A percentile compares a stretch with the other conserved stretches of the same genome.
phyloP scores from a whole-genome alignment of 768 basidiomycete species.

The Lanmaoa rubissima region DNA sequence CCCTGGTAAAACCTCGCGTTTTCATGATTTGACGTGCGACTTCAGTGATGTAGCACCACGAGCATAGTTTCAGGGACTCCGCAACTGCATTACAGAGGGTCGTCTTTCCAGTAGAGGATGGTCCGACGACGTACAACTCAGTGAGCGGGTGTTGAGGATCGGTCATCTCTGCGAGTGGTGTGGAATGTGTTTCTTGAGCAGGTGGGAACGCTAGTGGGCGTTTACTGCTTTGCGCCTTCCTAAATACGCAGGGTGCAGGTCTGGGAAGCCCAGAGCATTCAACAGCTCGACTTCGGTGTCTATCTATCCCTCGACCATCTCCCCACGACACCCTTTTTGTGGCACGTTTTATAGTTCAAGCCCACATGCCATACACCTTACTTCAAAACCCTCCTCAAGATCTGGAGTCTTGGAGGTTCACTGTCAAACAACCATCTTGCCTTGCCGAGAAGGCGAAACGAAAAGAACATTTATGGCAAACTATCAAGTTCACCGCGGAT shows the following conservation, averaged over 20 bases:
- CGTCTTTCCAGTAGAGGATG: conserved; percentile 70
- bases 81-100: conserved; percentile 58
- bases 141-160: conserved; percentile 13
- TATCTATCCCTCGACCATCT: neutral
- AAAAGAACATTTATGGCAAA: conserved; percentile 40
- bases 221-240: conserved; percentile 6
- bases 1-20: conserved; percentile 49
- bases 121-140: conserved; percentile 48
- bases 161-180: conserved; percentile 14
- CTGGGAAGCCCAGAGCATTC: conserved; percentile 2
- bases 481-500: conserved; percentile 49
- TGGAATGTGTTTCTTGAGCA: neutral
- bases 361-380: conserved; percentile 27
- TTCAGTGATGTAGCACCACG: conserved; percentile 50
- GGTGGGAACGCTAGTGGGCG: conserved; percentile 20
- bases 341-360: neutral
- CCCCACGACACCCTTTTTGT: neutral
- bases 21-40: conserved; percentile 60
- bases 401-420: conserved; percentile 55
- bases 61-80: conserved; percentile 37
- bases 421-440: conserved; percentile 28
- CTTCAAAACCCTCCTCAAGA: conserved; percentile 43
- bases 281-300: conserved; percentile 1
- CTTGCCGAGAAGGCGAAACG: conserved; percentile 25
- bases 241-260: conserved; percentile 7